Percentiles rank a stretch among this genome's conserved stretches.
Conservation (phyloP, 1,284 basidiomycete species). For the Sparassis latifolia region DNA sequence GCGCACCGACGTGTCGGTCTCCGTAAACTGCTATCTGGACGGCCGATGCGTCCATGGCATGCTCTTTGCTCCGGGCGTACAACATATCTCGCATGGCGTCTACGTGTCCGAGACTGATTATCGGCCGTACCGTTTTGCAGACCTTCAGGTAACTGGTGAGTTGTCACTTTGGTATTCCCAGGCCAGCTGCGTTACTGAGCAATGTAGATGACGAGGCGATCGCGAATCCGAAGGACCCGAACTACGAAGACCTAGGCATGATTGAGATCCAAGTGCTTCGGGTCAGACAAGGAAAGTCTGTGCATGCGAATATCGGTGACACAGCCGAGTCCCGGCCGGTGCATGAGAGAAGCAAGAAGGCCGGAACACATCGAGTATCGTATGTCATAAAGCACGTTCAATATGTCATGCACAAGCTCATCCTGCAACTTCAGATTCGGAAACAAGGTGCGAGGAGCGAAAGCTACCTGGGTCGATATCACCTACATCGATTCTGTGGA, state of each 20-base stretch:
- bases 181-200: background rate
- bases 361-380: constrained; percentile 4
- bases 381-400: background rate
- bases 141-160: background rate
- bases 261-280: background rate
- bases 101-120: background rate
- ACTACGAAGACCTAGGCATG: background rate
- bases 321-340: background rate
- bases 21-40: background rate
- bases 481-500: background rate
- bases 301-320: background rate
- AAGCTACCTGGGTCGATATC: background rate
- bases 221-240: background rate
- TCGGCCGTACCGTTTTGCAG: background rate
- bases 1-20: background rate
- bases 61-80: background rate
- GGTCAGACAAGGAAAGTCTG: background rate
- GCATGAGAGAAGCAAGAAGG: constrained; percentile 9
- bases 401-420: background rate
- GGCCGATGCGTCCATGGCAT: background rate
- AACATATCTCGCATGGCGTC: background rate
- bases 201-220: background rate
- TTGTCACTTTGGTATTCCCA: background rate
- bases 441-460: background rate
- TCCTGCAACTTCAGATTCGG: background rate